Evolutionary conservation across 495 filamentous ascomycete genomes (phyloP).

Genomic region (Neurospora sp.): DNA sequence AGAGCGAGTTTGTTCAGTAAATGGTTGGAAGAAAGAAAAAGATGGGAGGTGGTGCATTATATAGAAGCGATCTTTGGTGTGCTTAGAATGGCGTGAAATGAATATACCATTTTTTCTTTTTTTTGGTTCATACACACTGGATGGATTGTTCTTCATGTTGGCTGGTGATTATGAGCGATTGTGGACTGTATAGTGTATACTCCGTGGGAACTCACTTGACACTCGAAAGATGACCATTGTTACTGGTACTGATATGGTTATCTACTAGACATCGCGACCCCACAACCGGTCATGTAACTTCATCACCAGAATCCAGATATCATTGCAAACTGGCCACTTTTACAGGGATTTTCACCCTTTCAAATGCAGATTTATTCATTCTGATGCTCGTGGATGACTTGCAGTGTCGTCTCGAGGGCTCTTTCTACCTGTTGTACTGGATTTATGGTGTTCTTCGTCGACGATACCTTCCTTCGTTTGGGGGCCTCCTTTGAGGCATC

Average conservation of each 20-base stretch:
- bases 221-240: not conserved
- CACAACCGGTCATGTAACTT: no score
- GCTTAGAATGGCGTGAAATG: not conserved
- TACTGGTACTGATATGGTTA: not conserved
- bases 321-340: no score
- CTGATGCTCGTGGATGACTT: no score
- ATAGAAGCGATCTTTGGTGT: not conserved
- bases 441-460: no score
- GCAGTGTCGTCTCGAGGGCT: no score
- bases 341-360: no score
- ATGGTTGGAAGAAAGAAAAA: not conserved
- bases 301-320: no score
- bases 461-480: no score
- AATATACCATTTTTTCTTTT: not conserved
- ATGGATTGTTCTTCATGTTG: not conserved
- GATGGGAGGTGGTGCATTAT: not conserved
- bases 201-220: not conserved
- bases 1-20: slow-evolving; percentile 41
- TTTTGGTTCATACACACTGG: not conserved
- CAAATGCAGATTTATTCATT: no score
- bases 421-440: no score
- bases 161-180: not conserved
- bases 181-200: not conserved
- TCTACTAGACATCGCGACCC: no score
- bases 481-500: no score